phyloP scores from a whole-genome alignment of 108 stramenopile genomes.

The Pseudonitzschia pungens region DNA sequence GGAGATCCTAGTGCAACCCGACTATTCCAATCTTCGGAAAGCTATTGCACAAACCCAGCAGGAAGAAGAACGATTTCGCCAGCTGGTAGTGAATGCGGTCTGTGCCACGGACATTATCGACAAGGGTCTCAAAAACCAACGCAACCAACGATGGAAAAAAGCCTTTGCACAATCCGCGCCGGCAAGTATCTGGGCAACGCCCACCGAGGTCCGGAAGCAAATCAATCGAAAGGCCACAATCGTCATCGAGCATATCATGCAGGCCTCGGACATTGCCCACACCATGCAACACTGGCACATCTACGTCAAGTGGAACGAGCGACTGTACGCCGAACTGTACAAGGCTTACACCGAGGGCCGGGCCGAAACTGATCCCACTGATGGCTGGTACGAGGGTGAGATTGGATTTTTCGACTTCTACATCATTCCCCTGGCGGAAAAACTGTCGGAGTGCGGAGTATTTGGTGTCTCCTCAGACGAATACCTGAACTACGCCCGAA shows the following conservation, averaged over 20 bases:
- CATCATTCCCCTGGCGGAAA: constrained; percentile 51
- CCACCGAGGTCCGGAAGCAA: not conserved
- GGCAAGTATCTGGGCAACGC: not conserved
- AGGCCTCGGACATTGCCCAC: constrained; percentile 58
- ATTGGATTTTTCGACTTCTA: constrained; percentile 55
- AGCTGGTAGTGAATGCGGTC: constrained; percentile 50
- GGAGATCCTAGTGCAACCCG: constrained; percentile 41
- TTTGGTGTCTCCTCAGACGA: constrained; percentile 42
- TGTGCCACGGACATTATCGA: constrained; percentile 53
- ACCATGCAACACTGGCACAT: constrained; percentile 63
- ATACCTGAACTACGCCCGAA: constrained; percentile 41
- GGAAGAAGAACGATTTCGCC: constrained; percentile 40
- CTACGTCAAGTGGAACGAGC: constrained; percentile 55
- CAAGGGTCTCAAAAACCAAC: constrained; percentile 32
- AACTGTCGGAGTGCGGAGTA: constrained; percentile 50
- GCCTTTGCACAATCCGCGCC: constrained; percentile 26
- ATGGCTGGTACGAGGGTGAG: constrained; percentile 47
- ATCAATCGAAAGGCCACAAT: constrained; percentile 43
- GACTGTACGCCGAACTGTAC: constrained; percentile 46
- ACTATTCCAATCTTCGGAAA: constrained; percentile 28
- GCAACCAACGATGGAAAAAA: constrained; percentile 46
- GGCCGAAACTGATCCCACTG: constrained; percentile 25
- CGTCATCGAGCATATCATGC: constrained; percentile 57
- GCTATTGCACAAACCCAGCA: constrained; percentile 28
- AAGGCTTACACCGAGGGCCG: constrained; percentile 39